These are phyloP conservation scores for Fraxinus greggii DNA, from an alignment of 305 asterid species.

Conservation along the genomic window DNA sequence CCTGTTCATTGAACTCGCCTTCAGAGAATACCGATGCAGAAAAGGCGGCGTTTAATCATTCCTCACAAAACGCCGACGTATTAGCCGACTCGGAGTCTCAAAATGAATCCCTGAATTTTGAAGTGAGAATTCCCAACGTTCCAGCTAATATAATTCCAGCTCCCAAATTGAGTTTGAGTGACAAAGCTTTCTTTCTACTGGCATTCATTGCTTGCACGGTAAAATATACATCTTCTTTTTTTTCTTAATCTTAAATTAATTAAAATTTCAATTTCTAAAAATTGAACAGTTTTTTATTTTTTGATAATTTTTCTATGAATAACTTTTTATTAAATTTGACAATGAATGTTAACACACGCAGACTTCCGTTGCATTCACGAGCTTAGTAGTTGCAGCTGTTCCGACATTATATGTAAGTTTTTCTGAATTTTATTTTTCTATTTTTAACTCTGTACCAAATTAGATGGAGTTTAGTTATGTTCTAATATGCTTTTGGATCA, in stretches of 20 bases:
- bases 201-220: slow-evolving; percentile 81
- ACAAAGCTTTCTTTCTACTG: slow-evolving; percentile 66
- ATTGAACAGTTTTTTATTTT: background rate
- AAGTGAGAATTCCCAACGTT: slow-evolving; percentile 50
- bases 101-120: slow-evolving; percentile 37
- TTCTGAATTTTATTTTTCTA: background rate
- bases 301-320: background rate
- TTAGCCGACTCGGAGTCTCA: slow-evolving; percentile 24
- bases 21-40: slow-evolving; percentile 24
- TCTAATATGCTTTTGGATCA: background rate
- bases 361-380: slow-evolving; percentile 62
- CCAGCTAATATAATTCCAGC: slow-evolving; percentile 33
- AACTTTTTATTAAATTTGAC: background rate
- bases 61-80: slow-evolving; percentile 25
- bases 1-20: slow-evolving; percentile 15
- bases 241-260: background rate
- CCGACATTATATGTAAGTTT: slow-evolving; percentile 70
- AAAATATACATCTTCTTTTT: background rate
- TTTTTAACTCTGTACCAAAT: background rate
- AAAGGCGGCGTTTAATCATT: slow-evolving; percentile 19
- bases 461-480: background rate
- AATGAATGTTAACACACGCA: slow-evolving; percentile 32
- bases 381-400: slow-evolving; percentile 72
- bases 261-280: background rate
- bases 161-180: slow-evolving; percentile 55